Evolutionary conservation across 306 rosid species (phyloP).

Genomic region (Oemleria cerasiformis): DNA sequence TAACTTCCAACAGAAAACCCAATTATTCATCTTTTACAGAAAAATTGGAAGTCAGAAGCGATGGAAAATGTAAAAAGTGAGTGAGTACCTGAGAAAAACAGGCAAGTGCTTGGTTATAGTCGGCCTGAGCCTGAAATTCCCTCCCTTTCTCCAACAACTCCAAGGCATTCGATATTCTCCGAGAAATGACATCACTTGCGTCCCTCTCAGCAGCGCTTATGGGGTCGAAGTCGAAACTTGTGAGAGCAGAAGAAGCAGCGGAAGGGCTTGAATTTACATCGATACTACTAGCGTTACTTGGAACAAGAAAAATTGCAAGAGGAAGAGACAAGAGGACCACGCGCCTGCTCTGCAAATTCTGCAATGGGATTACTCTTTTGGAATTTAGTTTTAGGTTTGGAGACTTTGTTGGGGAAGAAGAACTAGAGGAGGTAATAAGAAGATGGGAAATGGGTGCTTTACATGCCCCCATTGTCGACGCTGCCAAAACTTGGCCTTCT

Average conservation of each 20-base stretch:
- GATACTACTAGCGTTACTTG: constrained; percentile 3
- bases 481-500: too few relatives aligned
- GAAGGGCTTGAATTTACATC: constrained; percentile 1
- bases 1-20: background rate
- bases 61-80: background rate
- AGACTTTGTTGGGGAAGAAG: too few relatives aligned
- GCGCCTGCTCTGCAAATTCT: constrained; percentile 37
- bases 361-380: too few relatives aligned
- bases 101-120: constrained; percentile 58
- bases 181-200: constrained; percentile 47
- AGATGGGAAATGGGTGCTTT: too few relatives aligned
- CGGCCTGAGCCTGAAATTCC: constrained; percentile 65
- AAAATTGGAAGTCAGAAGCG: background rate
- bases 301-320: constrained; percentile 42
- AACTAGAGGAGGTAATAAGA: too few relatives aligned
- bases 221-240: constrained; percentile 58
- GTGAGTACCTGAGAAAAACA: constrained; percentile 56
- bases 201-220: constrained; percentile 46
- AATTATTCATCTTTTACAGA: background rate
- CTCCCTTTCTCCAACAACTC: constrained; percentile 72
- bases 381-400: too few relatives aligned
- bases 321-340: constrained; percentile 55
- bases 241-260: constrained; percentile 23
- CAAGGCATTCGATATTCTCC: constrained; percentile 55
- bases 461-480: too few relatives aligned